Base-by-base conservation (phyloP, 2,329 filamentous ascomycete genomes). In the Diaporthe sp. region DNA sequence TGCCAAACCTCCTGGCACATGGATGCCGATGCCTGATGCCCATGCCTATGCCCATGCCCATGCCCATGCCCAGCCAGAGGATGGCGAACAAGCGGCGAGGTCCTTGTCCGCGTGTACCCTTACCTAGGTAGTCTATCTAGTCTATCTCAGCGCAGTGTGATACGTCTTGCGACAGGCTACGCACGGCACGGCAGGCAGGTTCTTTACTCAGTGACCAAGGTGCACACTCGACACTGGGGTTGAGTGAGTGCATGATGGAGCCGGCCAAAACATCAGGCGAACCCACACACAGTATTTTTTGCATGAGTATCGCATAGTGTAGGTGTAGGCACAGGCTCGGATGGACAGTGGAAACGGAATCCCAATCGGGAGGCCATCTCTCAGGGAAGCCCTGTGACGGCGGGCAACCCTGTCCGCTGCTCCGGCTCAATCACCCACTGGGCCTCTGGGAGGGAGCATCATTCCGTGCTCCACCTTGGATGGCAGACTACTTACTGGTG, bases 351-450 rank as follows among this genome's bases (percentile, higher is more conserved):
- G 58, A 47, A 67, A 57, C 60, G 47, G 68, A 52, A 33, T 76
- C 68, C 68, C 68, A 72, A 74, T 74, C 72, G 67, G 71, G 68
- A 61, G 30, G 58, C 38, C 33, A 50, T 54, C 25, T 40, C 45
- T 54, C 3, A 64, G 38, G 54, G 38, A 61, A 42, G 55, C 67
- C 47, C 40, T 70, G 38, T 38, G 69, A 40, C 69, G 55, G 69
- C 69, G 55, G 69, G 57, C 55, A 72, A 72, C 57, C 45, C 60
- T 64, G 57, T 64, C 70, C 70, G 70, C 60, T 25, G 40, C 70
- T 61, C 70, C 70, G 57, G 70, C 57, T 72, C 70, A 71, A 61
- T 66, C 71, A 45, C 71, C 61, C 71, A 55, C 47, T 64, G 70
- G 58, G 47, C 70, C 47, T 55, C 28, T 54, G 42, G 42, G 45